These are phyloP conservation scores for Nicotiana knightiana DNA, from an alignment of 257 asterid genomes.

Conservation along the genomic window DNA sequence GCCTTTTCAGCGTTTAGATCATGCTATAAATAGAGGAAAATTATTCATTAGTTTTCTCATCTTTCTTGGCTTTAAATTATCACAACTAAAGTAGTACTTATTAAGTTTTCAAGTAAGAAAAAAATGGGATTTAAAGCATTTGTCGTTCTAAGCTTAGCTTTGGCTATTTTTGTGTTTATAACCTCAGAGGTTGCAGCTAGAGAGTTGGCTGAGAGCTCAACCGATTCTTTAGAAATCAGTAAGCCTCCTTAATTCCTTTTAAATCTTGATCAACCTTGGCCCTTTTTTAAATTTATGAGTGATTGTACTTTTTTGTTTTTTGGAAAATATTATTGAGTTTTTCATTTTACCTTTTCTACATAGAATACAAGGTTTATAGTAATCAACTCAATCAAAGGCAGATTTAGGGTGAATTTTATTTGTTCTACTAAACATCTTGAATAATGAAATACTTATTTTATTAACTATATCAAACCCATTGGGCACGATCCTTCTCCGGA, in stretches of 20 bases:
- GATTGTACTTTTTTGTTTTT: no score
- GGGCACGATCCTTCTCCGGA: no score
- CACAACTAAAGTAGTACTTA: background rate
- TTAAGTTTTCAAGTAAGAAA: background rate
- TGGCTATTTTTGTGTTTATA: slow-evolving; percentile 2
- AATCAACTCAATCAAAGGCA: no score
- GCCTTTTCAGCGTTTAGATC: background rate
- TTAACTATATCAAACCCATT: no score
- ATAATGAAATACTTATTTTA: no score
- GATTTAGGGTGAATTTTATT: no score
- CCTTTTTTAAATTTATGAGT: no score
- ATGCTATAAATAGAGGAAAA: background rate
- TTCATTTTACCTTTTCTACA: no score
- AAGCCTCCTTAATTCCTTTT: background rate
- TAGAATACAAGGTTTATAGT: no score
- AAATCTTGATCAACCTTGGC: background rate
- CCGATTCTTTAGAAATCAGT: background rate
- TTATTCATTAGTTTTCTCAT: background rate
- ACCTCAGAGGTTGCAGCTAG: slow-evolving; percentile 10
- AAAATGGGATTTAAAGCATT: slow-evolving; percentile 13
- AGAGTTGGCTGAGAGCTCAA: slow-evolving; percentile 14
- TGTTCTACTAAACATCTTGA: no score
- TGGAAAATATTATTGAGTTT: no score
- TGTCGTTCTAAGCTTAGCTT: slow-evolving; percentile 5
- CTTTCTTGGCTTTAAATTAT: background rate